A percentile compares a stretch with the other conserved stretches of the same genome.
phyloP scores from a whole-genome alignment of 345 rosid species.

The Citrus trifoliata region DNA sequence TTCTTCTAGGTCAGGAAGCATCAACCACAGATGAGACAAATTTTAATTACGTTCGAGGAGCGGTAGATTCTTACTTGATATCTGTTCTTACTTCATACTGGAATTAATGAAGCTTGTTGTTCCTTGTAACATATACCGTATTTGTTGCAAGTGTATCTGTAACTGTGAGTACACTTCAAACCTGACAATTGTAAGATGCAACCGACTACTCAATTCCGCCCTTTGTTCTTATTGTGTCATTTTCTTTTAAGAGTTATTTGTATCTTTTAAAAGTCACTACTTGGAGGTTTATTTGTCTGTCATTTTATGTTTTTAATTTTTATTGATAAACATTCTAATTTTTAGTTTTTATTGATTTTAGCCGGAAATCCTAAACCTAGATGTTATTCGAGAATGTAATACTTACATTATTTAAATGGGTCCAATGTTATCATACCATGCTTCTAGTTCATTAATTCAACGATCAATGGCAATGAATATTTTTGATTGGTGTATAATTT shows the following conservation, averaged over 20 bases:
- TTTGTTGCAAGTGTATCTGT: not conserved
- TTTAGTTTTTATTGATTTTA: too few species aligned
- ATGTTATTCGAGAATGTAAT: not conserved
- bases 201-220: not conserved
- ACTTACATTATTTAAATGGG: not conserved
- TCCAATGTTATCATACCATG: too few species aligned
- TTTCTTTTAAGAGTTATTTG: not conserved
- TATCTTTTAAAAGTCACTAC: too few species aligned
- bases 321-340: too few species aligned
- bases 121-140: not conserved
- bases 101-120: not conserved
- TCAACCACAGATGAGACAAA: conserved; percentile 65
- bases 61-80: conserved; percentile 8
- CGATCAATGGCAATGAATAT: too few species aligned
- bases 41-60: conserved; percentile 63
- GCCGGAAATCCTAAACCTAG: not conserved
- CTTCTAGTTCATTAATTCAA: not conserved
- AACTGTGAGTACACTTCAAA: not conserved
- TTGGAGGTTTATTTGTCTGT: too few species aligned
- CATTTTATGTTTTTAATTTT: too few species aligned
- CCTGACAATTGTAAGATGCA: not conserved
- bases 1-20: conserved; percentile 67
- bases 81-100: too few species aligned
- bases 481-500: not conserved
- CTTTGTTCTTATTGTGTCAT: not conserved